Evolutionary conservation across 345 rosid species (phyloP).

Genomic region (Populus tremula): DNA sequence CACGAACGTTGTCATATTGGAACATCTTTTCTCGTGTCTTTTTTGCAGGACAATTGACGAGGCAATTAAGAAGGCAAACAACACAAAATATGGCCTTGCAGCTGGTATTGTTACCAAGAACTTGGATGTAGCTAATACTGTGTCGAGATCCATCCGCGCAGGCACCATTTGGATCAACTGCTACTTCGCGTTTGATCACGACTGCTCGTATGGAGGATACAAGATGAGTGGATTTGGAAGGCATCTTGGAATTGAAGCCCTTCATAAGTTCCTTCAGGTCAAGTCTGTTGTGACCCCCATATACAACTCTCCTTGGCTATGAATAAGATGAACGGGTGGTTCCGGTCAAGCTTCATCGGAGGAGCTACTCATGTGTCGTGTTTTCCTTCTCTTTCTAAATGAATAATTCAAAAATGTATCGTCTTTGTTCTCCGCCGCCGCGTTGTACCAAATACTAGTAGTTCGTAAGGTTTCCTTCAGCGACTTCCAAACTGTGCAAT

Average conservation of each 20-base stretch:
- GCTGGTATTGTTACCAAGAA: slow-evolving; percentile 68
- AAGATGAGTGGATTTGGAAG: slow-evolving; percentile 70
- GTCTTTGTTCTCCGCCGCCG: too few relatives aligned
- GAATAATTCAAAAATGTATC: too few relatives aligned
- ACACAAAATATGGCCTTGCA: slow-evolving; percentile 68
- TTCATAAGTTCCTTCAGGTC: slow-evolving; percentile 53
- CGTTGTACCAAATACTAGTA: too few relatives aligned
- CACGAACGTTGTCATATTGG: too few relatives aligned
- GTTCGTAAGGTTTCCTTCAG: too few relatives aligned
- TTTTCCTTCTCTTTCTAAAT: too few relatives aligned
- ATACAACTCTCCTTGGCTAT: slow-evolving; percentile 69
- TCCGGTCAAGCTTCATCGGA: too few relatives aligned
- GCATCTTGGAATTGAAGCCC: slow-evolving; percentile 59
- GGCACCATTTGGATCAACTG: slow-evolving; percentile 73
- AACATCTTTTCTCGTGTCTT: too few relatives aligned
- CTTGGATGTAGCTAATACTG: slow-evolving; percentile 60
- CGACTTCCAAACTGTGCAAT: too few relatives aligned
- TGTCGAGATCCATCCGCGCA: slow-evolving; percentile 66
- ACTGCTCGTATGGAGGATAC: slow-evolving; percentile 67
- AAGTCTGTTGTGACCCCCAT: slow-evolving; percentile 70
- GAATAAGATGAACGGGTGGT: background rate
- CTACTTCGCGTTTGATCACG: slow-evolving; percentile 56
- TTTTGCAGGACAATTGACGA: slow-evolving; percentile 62
- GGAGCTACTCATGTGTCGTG: too few relatives aligned
- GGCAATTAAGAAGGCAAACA: slow-evolving; percentile 59